Evolutionary conservation across 176 grass and related monocot species (phyloP).

Genomic region (Triticum aestivum): IWGSC_CS_RefSeq_v2.1 NC_057814.1:54858269-54858768

Average conservation of each 20-base stretch:
- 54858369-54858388: neutral
- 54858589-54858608: neutral
- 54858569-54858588: too few species aligned
- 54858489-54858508: neutral
- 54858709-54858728: conserved; percentile 28
- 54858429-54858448: neutral
- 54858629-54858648: neutral
- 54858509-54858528: neutral
- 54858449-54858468: conserved; percentile 11
- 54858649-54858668: neutral
- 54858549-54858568: neutral
- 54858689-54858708: neutral
- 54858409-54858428: neutral
- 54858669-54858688: neutral
- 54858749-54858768: neutral
- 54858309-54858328: conserved; percentile 57
- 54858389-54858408: neutral
- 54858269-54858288: conserved; percentile 79
- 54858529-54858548: neutral
- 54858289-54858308: conserved; percentile 48
- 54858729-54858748: neutral
- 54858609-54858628: neutral
- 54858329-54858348: conserved; percentile 35
- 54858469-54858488: neutral
- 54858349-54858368: conserved; percentile 33